Evolutionary conservation across 2,329 filamentous ascomycete species (phyloP).

Genomic region (Epichloe bromicola): DNA sequence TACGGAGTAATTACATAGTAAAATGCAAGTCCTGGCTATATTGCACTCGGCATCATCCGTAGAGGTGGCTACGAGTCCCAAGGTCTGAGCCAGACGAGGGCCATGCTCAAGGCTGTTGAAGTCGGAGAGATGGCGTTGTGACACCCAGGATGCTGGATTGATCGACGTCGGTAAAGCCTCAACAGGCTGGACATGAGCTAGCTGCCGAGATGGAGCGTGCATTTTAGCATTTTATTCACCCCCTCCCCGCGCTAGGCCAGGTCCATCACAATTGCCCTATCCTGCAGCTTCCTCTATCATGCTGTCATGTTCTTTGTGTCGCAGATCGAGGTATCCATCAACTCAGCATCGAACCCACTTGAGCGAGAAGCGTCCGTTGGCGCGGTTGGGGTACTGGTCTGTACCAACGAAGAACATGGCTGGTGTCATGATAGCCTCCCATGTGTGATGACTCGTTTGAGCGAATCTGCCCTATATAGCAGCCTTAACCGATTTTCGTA

Average conservation of each 20-base stretch:
- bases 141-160: conserved; percentile 7
- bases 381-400: too few relatives aligned
- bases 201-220: not conserved
- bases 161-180: conserved; percentile 6
- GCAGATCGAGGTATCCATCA: too few relatives aligned
- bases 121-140: not conserved
- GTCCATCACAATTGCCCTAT: not conserved
- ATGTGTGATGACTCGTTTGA: too few relatives aligned
- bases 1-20: too few relatives aligned
- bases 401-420: too few relatives aligned
- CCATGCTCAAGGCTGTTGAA: not conserved
- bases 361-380: not conserved
- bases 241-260: not conserved
- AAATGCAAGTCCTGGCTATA: not conserved
- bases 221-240: not conserved
- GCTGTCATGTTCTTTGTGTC: too few relatives aligned
- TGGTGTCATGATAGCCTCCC: too few relatives aligned
- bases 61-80: not conserved
- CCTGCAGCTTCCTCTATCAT: not conserved
- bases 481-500: not conserved
- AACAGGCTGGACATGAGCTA: conserved; percentile 1
- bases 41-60: conserved; percentile 3
- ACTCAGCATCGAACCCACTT: not conserved
- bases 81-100: not conserved
- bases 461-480: too few relatives aligned